These are phyloP conservation scores for Talaromyces sp. DNA, from an alignment of 2,329 filamentous ascomycete genomes.

Conservation along the genomic window DNA sequence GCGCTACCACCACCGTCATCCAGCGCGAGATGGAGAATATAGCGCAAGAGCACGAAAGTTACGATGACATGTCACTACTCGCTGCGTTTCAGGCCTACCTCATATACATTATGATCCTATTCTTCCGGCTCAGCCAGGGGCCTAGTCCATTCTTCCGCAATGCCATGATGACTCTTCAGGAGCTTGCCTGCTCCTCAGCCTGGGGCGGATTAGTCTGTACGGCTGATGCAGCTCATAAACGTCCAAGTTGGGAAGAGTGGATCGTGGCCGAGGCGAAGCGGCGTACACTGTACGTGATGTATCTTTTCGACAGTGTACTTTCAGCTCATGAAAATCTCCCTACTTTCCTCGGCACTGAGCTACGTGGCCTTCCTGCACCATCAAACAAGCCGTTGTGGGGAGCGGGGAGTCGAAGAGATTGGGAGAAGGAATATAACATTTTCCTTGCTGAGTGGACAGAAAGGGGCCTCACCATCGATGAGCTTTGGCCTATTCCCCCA, in stretches of 20 bases:
- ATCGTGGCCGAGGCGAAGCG: slow-evolving; percentile 50
- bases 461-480: slow-evolving; percentile 42
- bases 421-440: slow-evolving; percentile 42
- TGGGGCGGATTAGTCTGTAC: slow-evolving; percentile 41
- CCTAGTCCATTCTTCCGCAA: slow-evolving; percentile 32
- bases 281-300: slow-evolving; percentile 49
- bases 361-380: slow-evolving; percentile 42
- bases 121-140: slow-evolving; percentile 34
- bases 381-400: slow-evolving; percentile 42
- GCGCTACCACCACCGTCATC: slow-evolving; percentile 16
- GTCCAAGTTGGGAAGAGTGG: slow-evolving; percentile 52
- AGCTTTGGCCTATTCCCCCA: slow-evolving; percentile 46
- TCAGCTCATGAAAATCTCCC: slow-evolving; percentile 40
- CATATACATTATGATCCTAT: slow-evolving; percentile 48
- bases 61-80: slow-evolving; percentile 29
- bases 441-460: slow-evolving; percentile 41
- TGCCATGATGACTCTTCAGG: slow-evolving; percentile 48
- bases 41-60: slow-evolving; percentile 12
- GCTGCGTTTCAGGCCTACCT: slow-evolving; percentile 51
- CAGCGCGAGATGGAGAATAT: slow-evolving; percentile 20
- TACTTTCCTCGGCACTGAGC: slow-evolving; percentile 47
- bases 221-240: slow-evolving; percentile 34
- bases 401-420: slow-evolving; percentile 29
- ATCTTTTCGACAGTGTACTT: slow-evolving; percentile 50
- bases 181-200: slow-evolving; percentile 41